These are phyloP conservation scores for Viola odorata DNA, from an alignment of 345 rosid genomes.

Conservation along the genomic window DNA sequence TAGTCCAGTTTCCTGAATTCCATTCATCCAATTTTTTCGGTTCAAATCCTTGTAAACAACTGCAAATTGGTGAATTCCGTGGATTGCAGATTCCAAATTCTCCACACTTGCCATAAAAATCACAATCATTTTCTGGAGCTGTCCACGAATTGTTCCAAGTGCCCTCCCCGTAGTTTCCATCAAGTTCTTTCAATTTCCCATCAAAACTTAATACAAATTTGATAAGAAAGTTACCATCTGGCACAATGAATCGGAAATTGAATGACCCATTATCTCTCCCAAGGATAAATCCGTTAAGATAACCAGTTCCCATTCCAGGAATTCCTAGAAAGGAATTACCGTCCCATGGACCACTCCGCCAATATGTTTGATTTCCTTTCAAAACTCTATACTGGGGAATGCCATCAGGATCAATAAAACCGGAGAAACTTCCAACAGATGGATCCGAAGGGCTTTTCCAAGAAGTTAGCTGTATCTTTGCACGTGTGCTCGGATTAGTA, in stretches of 20 bases:
- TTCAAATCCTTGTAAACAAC: conserved; percentile 42
- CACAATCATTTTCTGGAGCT: conserved; percentile 20
- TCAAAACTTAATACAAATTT: conserved; percentile 21
- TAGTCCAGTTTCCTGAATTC: conserved; percentile 32
- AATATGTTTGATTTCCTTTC: conserved; percentile 33
- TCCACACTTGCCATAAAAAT: conserved; percentile 43
- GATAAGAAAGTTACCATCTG: conserved; percentile 3
- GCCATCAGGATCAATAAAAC: conserved; percentile 5
- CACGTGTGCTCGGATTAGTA: conserved; percentile 19
- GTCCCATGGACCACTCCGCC: conserved; percentile 66
- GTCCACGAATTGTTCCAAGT: conserved; percentile 7
- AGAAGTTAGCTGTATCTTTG: conserved; percentile 30
- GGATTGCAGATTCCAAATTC: conserved; percentile 25
- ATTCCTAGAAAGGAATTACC: conserved; percentile 38
- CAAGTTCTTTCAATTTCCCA: conserved; percentile 21
- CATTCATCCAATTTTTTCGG: conserved; percentile 37
- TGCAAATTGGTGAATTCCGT: conserved; percentile 28
- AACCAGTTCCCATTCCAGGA: conserved; percentile 20
- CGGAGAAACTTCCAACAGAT: conserved; percentile 38
- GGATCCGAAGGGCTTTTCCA: conserved; percentile 56
- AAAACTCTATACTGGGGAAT: conserved; percentile 37
- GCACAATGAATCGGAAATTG: conserved; percentile 6
- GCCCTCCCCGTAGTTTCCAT: conserved; percentile 14
- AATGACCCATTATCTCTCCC: conserved; percentile 15
- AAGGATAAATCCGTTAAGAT: conserved; percentile 26